These are phyloP conservation scores for Liriodendron chinense DNA, from an alignment of 164 flowering plant genomes.

Conservation along the genomic window DNA sequence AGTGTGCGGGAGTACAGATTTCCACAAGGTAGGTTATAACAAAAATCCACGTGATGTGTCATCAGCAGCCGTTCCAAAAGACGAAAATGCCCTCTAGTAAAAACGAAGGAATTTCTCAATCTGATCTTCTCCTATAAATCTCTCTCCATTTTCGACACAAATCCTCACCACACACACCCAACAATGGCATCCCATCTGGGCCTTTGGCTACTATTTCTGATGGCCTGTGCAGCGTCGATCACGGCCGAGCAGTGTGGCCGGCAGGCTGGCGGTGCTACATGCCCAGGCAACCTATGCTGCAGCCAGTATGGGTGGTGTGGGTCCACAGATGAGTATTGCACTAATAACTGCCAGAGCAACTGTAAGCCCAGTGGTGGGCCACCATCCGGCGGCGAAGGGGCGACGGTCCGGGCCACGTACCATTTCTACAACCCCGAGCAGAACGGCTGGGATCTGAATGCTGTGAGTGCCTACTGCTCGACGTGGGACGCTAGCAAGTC, in stretches of 20 bases:
- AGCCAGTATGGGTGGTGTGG: slow-evolving; percentile 4
- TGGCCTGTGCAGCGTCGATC: no score
- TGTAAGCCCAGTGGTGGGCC: background rate
- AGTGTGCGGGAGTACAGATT: no score
- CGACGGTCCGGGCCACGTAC: slow-evolving; percentile 42
- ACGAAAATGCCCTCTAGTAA: no score
- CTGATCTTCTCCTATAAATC: no score
- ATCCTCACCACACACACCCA: no score
- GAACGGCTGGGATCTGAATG: slow-evolving; percentile 36
- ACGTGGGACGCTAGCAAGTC: slow-evolving; percentile 49
- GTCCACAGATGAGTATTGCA: background rate
- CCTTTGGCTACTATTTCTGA: no score
- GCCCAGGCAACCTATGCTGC: background rate
- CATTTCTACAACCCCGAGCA: slow-evolving; percentile 39
- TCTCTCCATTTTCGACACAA: no score
- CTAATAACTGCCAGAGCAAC: background rate
- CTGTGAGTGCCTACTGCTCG: slow-evolving; percentile 38
- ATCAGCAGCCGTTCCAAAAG: no score
- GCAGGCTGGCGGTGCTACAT: background rate
- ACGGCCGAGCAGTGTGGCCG: background rate
- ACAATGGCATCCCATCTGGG: no score
- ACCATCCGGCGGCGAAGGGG: slow-evolving; percentile 14
- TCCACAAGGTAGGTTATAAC: no score
- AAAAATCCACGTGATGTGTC: no score
- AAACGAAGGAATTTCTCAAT: no score